Evolutionary conservation across 352 stramenopile genomes (phyloP), one percentile per base, ranked within the genome.

Genomic region (Thalassiosira livingstoniorum): DNA sequence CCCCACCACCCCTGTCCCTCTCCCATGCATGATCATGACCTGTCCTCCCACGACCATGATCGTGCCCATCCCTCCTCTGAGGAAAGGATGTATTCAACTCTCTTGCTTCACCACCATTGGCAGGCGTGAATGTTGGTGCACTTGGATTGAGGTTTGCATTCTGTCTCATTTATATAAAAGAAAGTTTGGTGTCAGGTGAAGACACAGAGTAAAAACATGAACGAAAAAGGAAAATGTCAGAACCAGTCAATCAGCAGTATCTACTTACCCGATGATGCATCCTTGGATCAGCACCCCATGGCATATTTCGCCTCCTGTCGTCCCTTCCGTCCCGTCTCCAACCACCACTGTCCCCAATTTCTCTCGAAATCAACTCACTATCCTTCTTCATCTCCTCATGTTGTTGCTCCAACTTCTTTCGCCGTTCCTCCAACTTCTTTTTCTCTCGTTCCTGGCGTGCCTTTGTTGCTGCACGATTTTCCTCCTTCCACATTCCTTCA

Each of bases 401-500:
- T 39, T 81, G 67, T 61, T 80, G 29, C 53, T 70, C 75, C 25
- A 77, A 62, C 35, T 78, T 81, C 45, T 87, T 82, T 51, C 75
- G 84, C 10, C 71, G 73, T 23, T 80, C 71, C 51, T 90, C 77
- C 43, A 51, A 47, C 68, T 87, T 86, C 61, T 73, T 75, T 25
- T 76, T 72, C 43, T 93, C 89, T 68, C 83, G 87, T n/a, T 90
- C 80, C 58, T 86, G 78, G 11, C 89, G 78, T 21, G 83, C 83
- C 65, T 84, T 88, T 3, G 78, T 87, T 32, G 81, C 82, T 13
- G 75, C 77, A 61, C 82, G 79, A 68, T 92, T 82, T 75, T 94
- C 88, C 66, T 94, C 89, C 60, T 92, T 90, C 91, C 91, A 94
- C 43, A 90, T 87, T 60, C 91, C 91, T 23, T 92, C 86, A 80